A percentile compares a stretch with the other conserved stretches of the same genome.
phyloP scores from a whole-genome alignment of 2,329 filamentous ascomycete species.

The Amphichorda felina region DNA sequence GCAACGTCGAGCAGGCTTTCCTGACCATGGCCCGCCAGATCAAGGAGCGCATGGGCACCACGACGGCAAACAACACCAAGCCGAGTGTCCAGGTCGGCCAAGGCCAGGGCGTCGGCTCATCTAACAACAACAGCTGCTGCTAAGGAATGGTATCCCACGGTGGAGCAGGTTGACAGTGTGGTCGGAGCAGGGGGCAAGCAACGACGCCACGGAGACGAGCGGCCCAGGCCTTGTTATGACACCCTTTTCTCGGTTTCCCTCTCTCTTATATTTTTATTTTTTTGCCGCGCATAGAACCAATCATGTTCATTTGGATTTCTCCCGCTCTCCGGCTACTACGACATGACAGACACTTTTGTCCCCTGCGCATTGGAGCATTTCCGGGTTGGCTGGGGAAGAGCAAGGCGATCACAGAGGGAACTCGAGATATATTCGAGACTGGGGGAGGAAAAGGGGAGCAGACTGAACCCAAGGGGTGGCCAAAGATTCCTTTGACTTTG shows the following conservation, averaged over 20 bases:
- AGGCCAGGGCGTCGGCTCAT: conserved; percentile 85
- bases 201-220: not conserved
- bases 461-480: too few relatives aligned
- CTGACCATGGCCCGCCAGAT: conserved; percentile 99
- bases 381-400: not conserved
- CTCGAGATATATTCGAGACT: too few relatives aligned
- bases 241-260: conserved; percentile 2
- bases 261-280: conserved; percentile 5
- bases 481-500: too few relatives aligned
- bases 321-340: conserved; percentile 1
- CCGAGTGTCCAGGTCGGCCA: conserved; percentile 92
- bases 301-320: conserved; percentile 8
- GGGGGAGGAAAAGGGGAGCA: too few relatives aligned
- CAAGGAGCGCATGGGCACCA: conserved; percentile 99
- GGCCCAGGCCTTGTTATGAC: not conserved
- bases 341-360: not conserved
- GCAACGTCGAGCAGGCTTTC: conserved; percentile 99
- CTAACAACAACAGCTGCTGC: conserved; percentile 80
- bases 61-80: conserved; percentile 93
- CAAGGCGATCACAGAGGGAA: not conserved
- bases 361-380: not conserved
- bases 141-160: conserved; percentile 37
- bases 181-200: not conserved
- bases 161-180: not conserved
- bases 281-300: conserved; percentile 5